phyloP scores from a whole-genome alignment of 768 basidiomycete genomes.

The Lentinula boryana region DNA sequence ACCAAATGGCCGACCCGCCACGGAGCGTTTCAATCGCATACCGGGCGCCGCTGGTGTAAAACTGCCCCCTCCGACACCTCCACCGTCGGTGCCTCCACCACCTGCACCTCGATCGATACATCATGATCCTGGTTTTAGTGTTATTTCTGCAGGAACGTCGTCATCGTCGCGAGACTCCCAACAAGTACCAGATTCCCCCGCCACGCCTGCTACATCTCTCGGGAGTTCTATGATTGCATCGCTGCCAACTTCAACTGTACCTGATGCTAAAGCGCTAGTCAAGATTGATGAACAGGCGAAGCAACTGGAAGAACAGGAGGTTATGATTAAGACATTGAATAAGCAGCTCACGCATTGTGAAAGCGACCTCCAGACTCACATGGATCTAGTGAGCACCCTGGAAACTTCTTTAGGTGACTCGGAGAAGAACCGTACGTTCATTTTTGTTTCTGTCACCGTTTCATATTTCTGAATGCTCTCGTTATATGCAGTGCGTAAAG shows the following conservation, averaged over 20 bases:
- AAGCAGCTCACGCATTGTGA: constrained; percentile 94
- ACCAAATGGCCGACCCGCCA: constrained; percentile 43
- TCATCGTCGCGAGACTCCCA: constrained; percentile 69
- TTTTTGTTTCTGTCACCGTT: constrained; percentile 1
- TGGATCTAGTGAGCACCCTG: constrained; percentile 80
- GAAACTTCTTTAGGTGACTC: constrained; percentile 86
- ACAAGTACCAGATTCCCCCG: constrained; percentile 46
- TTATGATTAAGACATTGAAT: constrained; percentile 90
- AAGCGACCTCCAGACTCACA: constrained; percentile 83
- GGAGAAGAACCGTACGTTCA: constrained; percentile 81
- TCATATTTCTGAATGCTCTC: neutral
- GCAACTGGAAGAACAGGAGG: constrained; percentile 77
- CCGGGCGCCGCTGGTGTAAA: constrained; percentile 64
- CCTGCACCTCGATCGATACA: constrained; percentile 54
- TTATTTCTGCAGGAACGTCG: constrained; percentile 57
- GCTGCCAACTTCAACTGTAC: constrained; percentile 29
- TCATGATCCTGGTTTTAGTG: constrained; percentile 47
- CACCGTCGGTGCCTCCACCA: constrained; percentile 82
- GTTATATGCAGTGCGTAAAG: constrained; percentile 68
- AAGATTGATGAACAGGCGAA: constrained; percentile 72
- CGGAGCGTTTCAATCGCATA: constrained; percentile 55
- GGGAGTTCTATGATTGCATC: constrained; percentile 31
- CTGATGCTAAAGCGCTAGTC: constrained; percentile 50
- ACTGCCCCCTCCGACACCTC: constrained; percentile 83
- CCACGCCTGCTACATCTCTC: constrained; percentile 41